phyloP scores from a whole-genome alignment of 2,329 filamentous ascomycete genomes.

The Ambrosiella beaveri region DNA sequence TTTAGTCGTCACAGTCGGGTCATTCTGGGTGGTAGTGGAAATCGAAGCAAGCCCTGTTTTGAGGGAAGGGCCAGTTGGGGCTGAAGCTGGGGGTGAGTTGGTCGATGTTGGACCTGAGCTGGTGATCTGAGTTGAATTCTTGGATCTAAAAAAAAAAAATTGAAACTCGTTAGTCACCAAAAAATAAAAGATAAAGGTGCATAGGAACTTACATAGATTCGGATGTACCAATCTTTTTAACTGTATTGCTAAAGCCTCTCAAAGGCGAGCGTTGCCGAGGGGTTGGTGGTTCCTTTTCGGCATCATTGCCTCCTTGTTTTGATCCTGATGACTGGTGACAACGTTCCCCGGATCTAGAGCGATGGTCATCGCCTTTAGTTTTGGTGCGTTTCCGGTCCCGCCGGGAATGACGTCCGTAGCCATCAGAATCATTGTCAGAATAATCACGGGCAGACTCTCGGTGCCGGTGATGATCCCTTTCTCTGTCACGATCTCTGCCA shows the following conservation, averaged over 20 bases:
- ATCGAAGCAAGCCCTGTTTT: too few relatives aligned
- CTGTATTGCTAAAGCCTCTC: slow-evolving; percentile 17
- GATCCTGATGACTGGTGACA: slow-evolving; percentile 22
- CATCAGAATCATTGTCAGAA: slow-evolving; percentile 15
- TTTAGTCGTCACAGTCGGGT: too few relatives aligned
- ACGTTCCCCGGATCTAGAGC: slow-evolving; percentile 33
- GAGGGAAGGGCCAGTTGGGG: too few relatives aligned
- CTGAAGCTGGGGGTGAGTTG: too few relatives aligned
- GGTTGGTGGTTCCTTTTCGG: slow-evolving; percentile 16
- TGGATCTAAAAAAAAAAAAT: too few relatives aligned
- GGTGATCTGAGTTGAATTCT: too few relatives aligned
- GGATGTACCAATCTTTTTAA: background rate
- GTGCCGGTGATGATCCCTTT: background rate
- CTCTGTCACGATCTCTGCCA: background rate
- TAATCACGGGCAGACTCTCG: slow-evolving; percentile 23
- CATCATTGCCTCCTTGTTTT: background rate
- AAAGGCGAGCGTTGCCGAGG: slow-evolving; percentile 23
- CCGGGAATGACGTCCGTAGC: slow-evolving; percentile 12
- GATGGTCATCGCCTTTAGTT: slow-evolving; percentile 20
- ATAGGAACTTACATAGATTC: slow-evolving; percentile 1
- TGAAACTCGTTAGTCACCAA: background rate
- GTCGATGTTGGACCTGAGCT: too few relatives aligned
- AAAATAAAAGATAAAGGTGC: background rate
- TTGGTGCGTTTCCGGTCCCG: slow-evolving; percentile 9
- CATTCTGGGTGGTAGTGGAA: too few relatives aligned